These are phyloP conservation scores for Syzygium jambos DNA, from an alignment of 345 rosid species.

Conservation along the genomic window DNA sequence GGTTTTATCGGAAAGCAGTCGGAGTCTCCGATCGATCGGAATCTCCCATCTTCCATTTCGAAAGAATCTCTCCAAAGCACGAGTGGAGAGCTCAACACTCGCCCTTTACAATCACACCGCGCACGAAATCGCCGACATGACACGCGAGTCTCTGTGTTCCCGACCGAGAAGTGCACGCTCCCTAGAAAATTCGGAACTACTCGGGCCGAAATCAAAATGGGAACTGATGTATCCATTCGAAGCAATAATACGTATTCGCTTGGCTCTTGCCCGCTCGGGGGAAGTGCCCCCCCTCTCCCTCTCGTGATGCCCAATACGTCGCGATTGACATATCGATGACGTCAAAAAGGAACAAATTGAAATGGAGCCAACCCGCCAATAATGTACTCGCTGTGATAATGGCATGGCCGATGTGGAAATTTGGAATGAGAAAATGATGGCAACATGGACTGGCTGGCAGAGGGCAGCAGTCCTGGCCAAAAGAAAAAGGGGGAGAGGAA, in stretches of 20 bases:
- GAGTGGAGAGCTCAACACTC: rapidly evolving
- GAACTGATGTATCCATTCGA: not conserved
- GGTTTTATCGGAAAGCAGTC: not conserved
- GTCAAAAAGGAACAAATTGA: not conserved
- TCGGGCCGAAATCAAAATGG: not conserved
- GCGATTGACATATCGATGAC: not conserved
- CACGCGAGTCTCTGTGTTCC: not conserved
- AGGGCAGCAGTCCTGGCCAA: too few relatives aligned
- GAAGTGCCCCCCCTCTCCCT: not conserved
- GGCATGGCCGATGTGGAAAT: not conserved
- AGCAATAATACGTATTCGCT: not conserved
- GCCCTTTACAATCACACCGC: not conserved
- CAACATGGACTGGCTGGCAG: too few relatives aligned
- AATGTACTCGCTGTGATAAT: not conserved
- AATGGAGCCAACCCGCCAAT: not conserved
- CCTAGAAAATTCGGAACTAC: not conserved
- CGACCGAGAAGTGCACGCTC: rapidly evolving
- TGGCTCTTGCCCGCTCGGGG: rapidly evolving
- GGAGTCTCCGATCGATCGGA: not conserved
- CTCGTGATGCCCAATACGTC: not conserved
- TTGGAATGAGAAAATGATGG: not conserved
- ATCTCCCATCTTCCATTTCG: not conserved
- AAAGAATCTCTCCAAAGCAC: not conserved
- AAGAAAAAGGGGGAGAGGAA: too few relatives aligned
- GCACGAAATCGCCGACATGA: rapidly evolving